A percentile compares a stretch with the other conserved stretches of the same genome.
Conservation (phyloP, 495 filamentous ascomycete species). For the Umbilicaria muhlenbergii region DNA sequence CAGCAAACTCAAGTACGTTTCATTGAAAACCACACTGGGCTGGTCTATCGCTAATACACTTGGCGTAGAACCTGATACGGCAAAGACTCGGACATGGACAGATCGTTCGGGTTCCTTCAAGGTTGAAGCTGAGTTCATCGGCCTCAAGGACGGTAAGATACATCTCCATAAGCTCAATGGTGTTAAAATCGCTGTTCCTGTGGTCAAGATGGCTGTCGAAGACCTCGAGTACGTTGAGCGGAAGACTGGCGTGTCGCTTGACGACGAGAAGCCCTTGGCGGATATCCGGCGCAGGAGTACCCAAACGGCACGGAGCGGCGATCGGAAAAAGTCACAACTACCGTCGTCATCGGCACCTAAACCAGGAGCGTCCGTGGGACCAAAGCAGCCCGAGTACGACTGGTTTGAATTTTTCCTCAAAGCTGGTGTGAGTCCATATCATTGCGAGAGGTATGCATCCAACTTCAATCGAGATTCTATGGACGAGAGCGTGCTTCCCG, state of each 20-base stretch:
- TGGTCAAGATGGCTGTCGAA: conserved; percentile 85
- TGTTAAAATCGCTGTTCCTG: conserved; percentile 92
- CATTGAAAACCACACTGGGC: too few relatives aligned
- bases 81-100: conserved; percentile 81
- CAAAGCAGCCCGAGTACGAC: conserved; percentile 62
- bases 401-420: conserved; percentile 98
- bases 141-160: conserved; percentile 86
- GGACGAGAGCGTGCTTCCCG: conserved; percentile 79
- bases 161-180: conserved; percentile 96
- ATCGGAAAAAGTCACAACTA: conserved; percentile 14
- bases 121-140: conserved; percentile 94
- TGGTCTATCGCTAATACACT: conserved; percentile 8
- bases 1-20: conserved; percentile 60
- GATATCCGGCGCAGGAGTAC: conserved; percentile 44
- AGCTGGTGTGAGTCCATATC: conserved; percentile 76
- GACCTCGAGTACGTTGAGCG: conserved; percentile 92
- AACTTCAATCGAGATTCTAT: conserved; percentile 84
- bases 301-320: conserved; percentile 8
- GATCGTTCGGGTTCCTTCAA: conserved; percentile 91
- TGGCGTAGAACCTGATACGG: conserved; percentile 58
- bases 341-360: conserved; percentile 12
- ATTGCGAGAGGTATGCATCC: conserved; percentile 86
- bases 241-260: conserved; percentile 70
- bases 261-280: conserved; percentile 90
- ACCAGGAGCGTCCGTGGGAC: conserved; percentile 40